Base-by-base conservation (phyloP, 75 land plant species). In the Gnetum montanum region DNA sequence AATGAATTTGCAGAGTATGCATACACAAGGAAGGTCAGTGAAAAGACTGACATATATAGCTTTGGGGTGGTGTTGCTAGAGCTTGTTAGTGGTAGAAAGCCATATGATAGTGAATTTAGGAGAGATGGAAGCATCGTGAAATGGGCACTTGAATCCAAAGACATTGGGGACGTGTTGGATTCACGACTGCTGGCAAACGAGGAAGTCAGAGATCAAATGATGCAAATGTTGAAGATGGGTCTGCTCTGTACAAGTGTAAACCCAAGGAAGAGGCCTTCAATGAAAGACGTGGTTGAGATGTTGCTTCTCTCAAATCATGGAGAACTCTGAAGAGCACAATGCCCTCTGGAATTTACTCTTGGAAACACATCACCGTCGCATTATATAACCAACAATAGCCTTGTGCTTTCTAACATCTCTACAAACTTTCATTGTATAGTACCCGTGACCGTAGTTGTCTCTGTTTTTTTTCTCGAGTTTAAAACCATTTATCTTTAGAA, bases 1-100 rank as follows among this genome's bases (percentile, higher is more conserved):
- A n/a, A n/a, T n/a, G n/a, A n/a, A 31, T 52, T 33, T 57, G 66
- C 70, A 68, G 70, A 68, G 46, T 68, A 62, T 52, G 69, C 58
- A 1, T 68, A 68, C 67, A 62, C 67, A 8, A 44, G 61, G 40
- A 68, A 68, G 30, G 40, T 68, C 10, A 62, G 48, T 38, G 70
- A 68, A 58, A 68, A 68, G 68, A 64, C 67, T 31, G 70, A 68
- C 38, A 68, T 68, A 25, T 68, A 68, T 58, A 68, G 70, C 67
- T 68, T 68, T 44, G 70, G 70, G 20, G 70, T 68, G 46, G 70
- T 68, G 48, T 67, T 68, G 16, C 57, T 68, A 57, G 70, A 68
- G 70, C 66, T 68, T 25, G 31, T 68, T 19, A 68, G 67, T 13
- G 70, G 70, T 8, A 68, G 31, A 49, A 34, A 57, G 31, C 56